phyloP scores from a whole-genome alignment of 495 filamentous ascomycete species.

The Tuber indicum region DNA sequence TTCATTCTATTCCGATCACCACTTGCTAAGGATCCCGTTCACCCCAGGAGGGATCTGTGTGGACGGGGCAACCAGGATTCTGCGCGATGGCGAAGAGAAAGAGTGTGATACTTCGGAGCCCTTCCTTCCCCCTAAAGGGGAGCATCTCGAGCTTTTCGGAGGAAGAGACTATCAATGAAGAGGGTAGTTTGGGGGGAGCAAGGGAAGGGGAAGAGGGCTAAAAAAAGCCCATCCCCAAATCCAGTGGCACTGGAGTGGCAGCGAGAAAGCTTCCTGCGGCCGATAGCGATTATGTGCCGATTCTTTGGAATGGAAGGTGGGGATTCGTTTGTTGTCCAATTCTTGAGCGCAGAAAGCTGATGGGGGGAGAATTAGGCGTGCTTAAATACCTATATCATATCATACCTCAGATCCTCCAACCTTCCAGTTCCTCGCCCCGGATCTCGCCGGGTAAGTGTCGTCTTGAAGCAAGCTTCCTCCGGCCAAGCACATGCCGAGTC shows the following conservation, averaged over 20 bases:
- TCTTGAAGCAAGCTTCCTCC: constrained; percentile 64
- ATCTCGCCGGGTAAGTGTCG: constrained; percentile 85
- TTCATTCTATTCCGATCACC: neutral
- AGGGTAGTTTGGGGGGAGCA: neutral
- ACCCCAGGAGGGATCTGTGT: neutral
- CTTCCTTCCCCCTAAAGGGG: no score
- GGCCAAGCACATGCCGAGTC: constrained; percentile 69
- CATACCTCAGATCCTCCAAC: constrained; percentile 69
- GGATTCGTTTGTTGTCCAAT: constrained; percentile 63
- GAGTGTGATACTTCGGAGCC: neutral
- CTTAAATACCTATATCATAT: constrained; percentile 61
- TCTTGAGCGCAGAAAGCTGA: constrained; percentile 3
- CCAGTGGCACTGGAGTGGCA: neutral
- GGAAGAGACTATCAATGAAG: neutral
- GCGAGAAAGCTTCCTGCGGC: constrained; percentile 53
- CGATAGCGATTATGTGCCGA: constrained; percentile 76
- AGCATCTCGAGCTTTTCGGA: neutral
- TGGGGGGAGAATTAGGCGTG: constrained; percentile 58
- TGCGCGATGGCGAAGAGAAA: neutral
- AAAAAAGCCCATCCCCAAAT: neutral
- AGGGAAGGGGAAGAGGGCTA: neutral
- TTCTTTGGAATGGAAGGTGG: constrained; percentile 88
- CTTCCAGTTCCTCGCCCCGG: constrained; percentile 85
- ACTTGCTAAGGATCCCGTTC: neutral
- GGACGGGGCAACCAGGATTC: neutral